These are phyloP conservation scores for Termitomyces sp. DNA, from an alignment of 768 basidiomycete genomes.

Conservation along the genomic window DNA sequence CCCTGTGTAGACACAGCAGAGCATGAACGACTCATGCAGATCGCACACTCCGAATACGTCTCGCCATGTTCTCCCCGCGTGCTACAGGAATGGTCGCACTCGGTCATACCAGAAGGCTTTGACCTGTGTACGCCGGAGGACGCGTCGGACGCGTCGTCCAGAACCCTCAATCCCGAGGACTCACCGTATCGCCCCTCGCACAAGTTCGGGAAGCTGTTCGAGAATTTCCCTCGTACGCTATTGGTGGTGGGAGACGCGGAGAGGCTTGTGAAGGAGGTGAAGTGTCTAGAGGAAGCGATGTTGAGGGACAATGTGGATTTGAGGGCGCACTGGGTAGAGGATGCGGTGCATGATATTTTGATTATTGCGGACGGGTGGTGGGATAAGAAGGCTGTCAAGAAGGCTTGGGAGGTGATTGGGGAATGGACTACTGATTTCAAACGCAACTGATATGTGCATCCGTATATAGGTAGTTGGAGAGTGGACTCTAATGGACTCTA, in stretches of 20 bases:
- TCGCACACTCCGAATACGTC: background rate
- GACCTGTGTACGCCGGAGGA: background rate
- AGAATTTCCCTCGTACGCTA: background rate
- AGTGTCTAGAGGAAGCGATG: background rate
- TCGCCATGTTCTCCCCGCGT: background rate
- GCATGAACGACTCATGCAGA: background rate
- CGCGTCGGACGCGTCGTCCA: background rate
- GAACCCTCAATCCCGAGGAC: background rate
- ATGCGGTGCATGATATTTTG: background rate
- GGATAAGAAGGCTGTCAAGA: background rate
- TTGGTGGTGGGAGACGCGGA: background rate
- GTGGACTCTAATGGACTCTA: too few relatives aligned
- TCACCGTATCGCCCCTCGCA: background rate
- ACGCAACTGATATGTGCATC: too few relatives aligned
- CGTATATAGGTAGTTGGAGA: too few relatives aligned
- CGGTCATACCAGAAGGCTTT: background rate
- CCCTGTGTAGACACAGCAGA: background rate
- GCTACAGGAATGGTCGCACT: background rate
- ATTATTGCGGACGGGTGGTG: background rate
- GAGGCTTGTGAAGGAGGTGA: background rate
- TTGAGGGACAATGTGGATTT: background rate
- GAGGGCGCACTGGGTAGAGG: background rate
- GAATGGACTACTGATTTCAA: background rate
- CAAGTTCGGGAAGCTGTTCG: background rate
- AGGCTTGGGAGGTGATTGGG: background rate